These are phyloP conservation scores for Blastobotrys malaysiensis DNA, from an alignment of 1,139 yeast genomes.

Conservation along the genomic window DNA sequence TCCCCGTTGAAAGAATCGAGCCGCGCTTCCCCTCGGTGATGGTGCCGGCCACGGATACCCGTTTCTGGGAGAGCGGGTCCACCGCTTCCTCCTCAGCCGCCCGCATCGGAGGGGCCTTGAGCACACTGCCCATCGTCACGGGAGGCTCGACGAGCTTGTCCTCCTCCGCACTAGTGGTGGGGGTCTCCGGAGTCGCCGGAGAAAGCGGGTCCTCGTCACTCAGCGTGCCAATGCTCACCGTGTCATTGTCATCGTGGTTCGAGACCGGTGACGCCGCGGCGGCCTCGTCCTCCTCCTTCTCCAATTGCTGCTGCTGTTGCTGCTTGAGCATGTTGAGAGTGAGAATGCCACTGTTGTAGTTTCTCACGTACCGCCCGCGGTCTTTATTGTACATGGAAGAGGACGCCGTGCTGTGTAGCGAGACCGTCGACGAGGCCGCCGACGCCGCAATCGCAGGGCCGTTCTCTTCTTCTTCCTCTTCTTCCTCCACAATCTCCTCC, in stretches of 20 bases:
- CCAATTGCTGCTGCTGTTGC: conserved; percentile 1
- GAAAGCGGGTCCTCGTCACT: background rate
- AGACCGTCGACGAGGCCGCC: conserved; percentile 16
- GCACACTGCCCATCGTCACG: too few species aligned
- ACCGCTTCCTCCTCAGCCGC: background rate
- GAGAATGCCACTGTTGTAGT: conserved; percentile 14
- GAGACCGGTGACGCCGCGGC: background rate
- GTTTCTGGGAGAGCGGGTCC: conserved; percentile 3
- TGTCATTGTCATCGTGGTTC: too few species aligned
- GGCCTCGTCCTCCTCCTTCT: conserved; percentile 2
- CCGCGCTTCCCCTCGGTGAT: conserved; percentile 8
- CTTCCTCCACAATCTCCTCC: conserved; percentile 6
- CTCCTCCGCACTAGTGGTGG: background rate
- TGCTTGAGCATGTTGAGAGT: conserved; percentile 8
- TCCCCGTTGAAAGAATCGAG: conserved; percentile 3
- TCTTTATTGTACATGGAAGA: conserved; percentile 13
- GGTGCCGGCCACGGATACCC: conserved; percentile 7
- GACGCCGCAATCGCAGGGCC: conserved; percentile 7
- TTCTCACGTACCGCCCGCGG: conserved; percentile 17
- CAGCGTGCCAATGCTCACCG: background rate
- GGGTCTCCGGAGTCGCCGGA: background rate
- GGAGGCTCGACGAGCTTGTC: too few species aligned
- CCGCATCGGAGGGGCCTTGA: too few species aligned
- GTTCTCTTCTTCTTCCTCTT: conserved; percentile 17
- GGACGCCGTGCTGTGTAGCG: conserved; percentile 16